Evolutionary conservation across 1,284 basidiomycete genomes (phyloP).

Genomic region (Stygiomarasmius scandens): DNA sequence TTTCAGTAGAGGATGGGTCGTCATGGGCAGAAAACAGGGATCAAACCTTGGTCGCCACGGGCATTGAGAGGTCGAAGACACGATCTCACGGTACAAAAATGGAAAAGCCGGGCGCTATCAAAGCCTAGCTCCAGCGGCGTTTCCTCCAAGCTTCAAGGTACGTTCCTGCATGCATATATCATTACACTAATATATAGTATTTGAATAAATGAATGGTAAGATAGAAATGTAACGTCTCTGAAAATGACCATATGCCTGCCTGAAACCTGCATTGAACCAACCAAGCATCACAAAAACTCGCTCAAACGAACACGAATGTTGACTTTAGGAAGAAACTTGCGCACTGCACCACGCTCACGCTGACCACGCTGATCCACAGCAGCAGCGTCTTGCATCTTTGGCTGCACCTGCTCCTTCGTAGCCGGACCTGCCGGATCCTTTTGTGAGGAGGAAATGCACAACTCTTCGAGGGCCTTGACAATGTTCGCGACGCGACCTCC

Average conservation of each 20-base stretch:
- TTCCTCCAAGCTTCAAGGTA: no score
- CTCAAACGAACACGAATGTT: neutral
- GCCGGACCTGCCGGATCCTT: neutral
- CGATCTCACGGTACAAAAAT: no score
- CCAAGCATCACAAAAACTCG: neutral
- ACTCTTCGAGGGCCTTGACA: neutral
- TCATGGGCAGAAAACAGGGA: neutral
- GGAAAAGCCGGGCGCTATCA: no score
- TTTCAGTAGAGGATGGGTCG: slow-evolving; percentile 2
- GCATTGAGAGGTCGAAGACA: no score
- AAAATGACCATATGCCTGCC: no score
- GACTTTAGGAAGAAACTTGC: neutral
- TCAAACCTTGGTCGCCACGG: neutral
- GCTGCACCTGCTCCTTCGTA: neutral
- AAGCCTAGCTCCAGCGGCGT: no score
- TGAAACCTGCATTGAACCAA: no score
- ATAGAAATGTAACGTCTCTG: no score
- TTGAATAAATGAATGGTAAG: no score
- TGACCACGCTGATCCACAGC: neutral
- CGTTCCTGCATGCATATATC: no score
- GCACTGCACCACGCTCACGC: neutral
- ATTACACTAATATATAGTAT: no score
- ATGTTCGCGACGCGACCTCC: neutral
- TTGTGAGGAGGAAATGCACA: neutral
- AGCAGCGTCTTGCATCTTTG: neutral